phyloP scores from a whole-genome alignment of 495 filamentous ascomycete genomes.

The Penicillium angulare region DNA sequence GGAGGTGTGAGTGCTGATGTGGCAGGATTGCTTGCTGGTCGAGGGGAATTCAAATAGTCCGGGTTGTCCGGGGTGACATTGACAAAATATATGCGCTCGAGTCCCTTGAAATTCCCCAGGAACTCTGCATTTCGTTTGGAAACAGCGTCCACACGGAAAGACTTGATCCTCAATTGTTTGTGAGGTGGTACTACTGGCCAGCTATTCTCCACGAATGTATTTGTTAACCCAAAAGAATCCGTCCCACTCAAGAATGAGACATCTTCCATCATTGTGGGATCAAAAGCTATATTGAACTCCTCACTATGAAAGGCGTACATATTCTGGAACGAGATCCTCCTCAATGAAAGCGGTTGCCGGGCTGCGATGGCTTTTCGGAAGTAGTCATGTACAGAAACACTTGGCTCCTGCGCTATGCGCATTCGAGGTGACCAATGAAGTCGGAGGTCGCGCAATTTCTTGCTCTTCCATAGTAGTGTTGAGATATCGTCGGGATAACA shows the following conservation, averaged over 20 bases:
- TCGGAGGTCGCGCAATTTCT: conserved; percentile 52
- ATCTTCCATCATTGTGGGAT: conserved; percentile 43
- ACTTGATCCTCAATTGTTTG: conserved; percentile 31
- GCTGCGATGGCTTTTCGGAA: conserved; percentile 54
- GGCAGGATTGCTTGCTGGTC: conserved; percentile 10
- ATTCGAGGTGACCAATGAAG: conserved; percentile 64
- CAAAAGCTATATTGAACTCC: conserved; percentile 40
- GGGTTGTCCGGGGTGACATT: conserved; percentile 29
- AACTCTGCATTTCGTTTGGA: conserved; percentile 43
- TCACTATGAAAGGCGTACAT: conserved; percentile 53
- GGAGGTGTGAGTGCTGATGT: conserved; percentile 32
- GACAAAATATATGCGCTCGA: conserved; percentile 49
- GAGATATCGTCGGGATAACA: conserved; percentile 66
- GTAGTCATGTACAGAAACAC: conserved; percentile 51
- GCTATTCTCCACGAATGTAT: conserved; percentile 55
- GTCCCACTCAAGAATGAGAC: conserved; percentile 52
- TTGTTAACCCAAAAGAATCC: conserved; percentile 37
- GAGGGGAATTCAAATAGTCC: conserved; percentile 31
- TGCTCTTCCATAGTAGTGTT: conserved; percentile 50
- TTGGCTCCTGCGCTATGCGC: conserved; percentile 56
- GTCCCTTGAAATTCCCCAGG: conserved; percentile 32
- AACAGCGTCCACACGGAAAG: conserved; percentile 39
- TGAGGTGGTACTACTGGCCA: conserved; percentile 39
- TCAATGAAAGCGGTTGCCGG: conserved; percentile 43
- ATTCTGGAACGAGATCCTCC: conserved; percentile 54